Evolutionary conservation across 2,329 filamentous ascomycete genomes (phyloP), one percentile per base, ranked within the genome.

Genomic region (Chrysoporthe puriensis): DNA sequence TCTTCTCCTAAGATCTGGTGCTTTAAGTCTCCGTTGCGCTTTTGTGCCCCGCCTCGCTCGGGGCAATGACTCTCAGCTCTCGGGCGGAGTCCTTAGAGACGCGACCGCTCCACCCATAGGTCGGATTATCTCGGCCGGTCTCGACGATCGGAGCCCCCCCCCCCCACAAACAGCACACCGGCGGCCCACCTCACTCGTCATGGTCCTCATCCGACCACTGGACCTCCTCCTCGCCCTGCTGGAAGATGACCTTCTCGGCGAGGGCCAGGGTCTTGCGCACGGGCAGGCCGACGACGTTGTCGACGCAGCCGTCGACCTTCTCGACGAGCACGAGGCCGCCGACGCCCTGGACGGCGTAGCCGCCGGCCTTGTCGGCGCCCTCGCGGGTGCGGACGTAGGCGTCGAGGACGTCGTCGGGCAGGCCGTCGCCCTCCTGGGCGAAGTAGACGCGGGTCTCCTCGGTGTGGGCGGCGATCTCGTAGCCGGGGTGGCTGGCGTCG

Each of bases 361-460:
- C 96, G 2, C 96, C 96, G 0, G 96, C 96, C 83, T 98, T 99
- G 79, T 98, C 96, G 13, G 89, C 94, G 1, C 96, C 96, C 82
- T 99, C 96, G 66, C 95, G 85, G 32, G 95, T 97, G 75, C 85
- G 86, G 67, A 94, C 91, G 76, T 94, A 94, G 5, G 82, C 87
- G 73, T 93, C 83, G 68, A 98, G 90, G 72, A 97, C 86, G 69
- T 97, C 94, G 80, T 99, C 95, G 16, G 83, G 81, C 68, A 88
- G 76, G 3, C 86, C 86, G 18, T 86, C 82, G 16, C 74, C 73
- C 73, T 86, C 86, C 68, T 84, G 79, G 76, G 94, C 93, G 79
- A 99, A 99, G 76, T 86, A 88, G n/a, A 99, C 96, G 70, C 85
- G 87, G 57, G 95, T 98, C 84, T 97, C 94, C 81, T 98, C 95